Evolutionary conservation across 306 rosid genomes (phyloP).

Genomic region (Dalbergia cultrata): DNA sequence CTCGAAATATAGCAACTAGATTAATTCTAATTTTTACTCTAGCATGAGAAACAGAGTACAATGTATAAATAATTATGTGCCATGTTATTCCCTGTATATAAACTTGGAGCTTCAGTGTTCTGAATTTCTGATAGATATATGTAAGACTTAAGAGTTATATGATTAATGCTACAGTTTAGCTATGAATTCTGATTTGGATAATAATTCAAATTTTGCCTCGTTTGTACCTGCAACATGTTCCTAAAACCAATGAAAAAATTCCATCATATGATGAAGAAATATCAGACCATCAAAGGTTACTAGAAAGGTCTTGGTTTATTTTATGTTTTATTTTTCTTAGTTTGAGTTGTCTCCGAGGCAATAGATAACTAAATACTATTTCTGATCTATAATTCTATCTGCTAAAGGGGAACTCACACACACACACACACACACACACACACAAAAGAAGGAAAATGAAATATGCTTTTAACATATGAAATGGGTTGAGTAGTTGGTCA

Average conservation of each 20-base stretch:
- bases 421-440: background rate
- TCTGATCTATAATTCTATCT: conserved; percentile 5
- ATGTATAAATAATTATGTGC: conserved; percentile 17
- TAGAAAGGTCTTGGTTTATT: conserved; percentile 78
- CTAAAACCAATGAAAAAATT: conserved; percentile 84
- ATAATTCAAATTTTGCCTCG: conserved; percentile 8
- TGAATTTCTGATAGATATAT: conserved; percentile 15
- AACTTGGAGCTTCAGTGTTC: conserved; percentile 5
- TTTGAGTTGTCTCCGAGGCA: conserved; percentile 23
- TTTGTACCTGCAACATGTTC: conserved; percentile 83
- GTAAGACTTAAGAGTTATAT: conserved; percentile 2
- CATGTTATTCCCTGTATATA: background rate
- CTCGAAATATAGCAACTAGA: conserved; percentile 22
- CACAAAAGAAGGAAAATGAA: background rate
- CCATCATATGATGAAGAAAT: conserved; percentile 90
- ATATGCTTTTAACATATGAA: conserved; percentile 15
- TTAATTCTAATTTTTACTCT: conserved; percentile 6
- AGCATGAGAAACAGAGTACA: conserved; percentile 13
- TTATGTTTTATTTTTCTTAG: conserved; percentile 26
- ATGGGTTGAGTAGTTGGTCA: background rate
- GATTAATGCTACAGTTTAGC: conserved; percentile 13
- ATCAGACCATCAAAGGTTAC: conserved; percentile 94
- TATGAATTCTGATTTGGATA: conserved; percentile 21
- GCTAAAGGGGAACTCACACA: background rate
- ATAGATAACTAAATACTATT: background rate